Conservation (phyloP, 345 rosid species). For the Eucalyptus marginata region DNA sequence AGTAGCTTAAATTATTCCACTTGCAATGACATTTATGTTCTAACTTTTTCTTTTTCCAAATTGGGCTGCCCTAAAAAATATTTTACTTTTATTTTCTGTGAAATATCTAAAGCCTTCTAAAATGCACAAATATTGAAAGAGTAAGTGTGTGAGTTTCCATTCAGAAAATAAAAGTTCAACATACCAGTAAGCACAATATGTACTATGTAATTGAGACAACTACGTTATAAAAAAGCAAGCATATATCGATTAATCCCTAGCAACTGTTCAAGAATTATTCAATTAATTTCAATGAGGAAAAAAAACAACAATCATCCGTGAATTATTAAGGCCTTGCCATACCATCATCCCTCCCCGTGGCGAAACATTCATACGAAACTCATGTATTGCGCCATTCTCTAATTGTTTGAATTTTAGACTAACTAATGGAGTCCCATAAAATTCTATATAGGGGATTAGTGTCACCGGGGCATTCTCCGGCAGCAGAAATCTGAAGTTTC, state of each 20-base stretch:
- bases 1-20: too few relatives aligned
- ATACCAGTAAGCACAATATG: neutral
- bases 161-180: neutral
- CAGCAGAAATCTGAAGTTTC: too few relatives aligned
- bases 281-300: neutral
- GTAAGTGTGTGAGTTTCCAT: neutral
- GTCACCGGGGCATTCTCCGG: too few relatives aligned
- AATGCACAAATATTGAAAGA: neutral
- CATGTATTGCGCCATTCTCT: neutral
- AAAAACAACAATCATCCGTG: too few relatives aligned
- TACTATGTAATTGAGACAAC: neutral
- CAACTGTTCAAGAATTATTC: neutral
- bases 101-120: too few relatives aligned
- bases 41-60: neutral
- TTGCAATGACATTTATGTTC: neutral
- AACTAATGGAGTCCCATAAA: neutral
- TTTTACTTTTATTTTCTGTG: too few relatives aligned
- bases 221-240: neutral
- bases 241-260: neutral
- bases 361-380: neutral
- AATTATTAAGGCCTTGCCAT: too few relatives aligned
- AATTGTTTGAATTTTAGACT: neutral
- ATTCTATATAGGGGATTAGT: too few relatives aligned
- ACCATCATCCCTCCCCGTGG: too few relatives aligned
- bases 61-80: too few relatives aligned